A percentile compares a stretch with the other conserved stretches of the same genome.
These are phyloP conservation scores for Hyaloscypha hepaticicola DNA, from an alignment of 495 filamentous ascomycete genomes.

Conservation along the genomic window DNA sequence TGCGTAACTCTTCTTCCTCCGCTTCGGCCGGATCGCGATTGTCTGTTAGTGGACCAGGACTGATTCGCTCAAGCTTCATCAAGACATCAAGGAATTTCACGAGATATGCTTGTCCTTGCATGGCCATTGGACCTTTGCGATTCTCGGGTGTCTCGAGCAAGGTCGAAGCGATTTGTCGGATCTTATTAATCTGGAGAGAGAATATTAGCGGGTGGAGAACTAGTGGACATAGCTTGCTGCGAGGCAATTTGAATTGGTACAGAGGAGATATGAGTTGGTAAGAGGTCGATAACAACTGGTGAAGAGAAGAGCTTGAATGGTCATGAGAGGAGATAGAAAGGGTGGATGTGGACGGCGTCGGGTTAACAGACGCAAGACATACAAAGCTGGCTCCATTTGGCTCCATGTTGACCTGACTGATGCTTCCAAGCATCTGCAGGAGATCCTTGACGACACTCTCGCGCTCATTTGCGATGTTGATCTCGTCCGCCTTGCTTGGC, in stretches of 20 bases:
- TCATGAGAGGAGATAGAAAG: background rate
- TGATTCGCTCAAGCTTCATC: constrained; percentile 63
- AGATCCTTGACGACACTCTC: constrained; percentile 75
- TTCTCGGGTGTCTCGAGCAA: constrained; percentile 62
- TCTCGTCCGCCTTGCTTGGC: constrained; percentile 43
- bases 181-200: constrained; percentile 52
- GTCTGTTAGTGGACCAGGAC: constrained; percentile 51
- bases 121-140: constrained; percentile 52
- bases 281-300: background rate
- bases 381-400: constrained; percentile 71
- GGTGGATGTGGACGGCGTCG: background rate
- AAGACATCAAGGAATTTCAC: constrained; percentile 67
- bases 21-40: constrained; percentile 41
- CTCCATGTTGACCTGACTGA: constrained; percentile 79
- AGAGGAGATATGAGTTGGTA: too few relatives aligned
- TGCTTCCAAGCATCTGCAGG: constrained; percentile 62
- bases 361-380: constrained; percentile 2
- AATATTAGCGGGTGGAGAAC: background rate
- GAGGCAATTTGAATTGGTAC: too few relatives aligned
- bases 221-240: background rate
- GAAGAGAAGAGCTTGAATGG: background rate
- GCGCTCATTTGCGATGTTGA: constrained; percentile 63
- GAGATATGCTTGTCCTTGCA: constrained; percentile 64
- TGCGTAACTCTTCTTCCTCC: constrained; percentile 69
- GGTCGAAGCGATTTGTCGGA: constrained; percentile 74